Base-by-base conservation (phyloP, 106 monocot genomes). In the Apostasia shenzhenica region DNA sequence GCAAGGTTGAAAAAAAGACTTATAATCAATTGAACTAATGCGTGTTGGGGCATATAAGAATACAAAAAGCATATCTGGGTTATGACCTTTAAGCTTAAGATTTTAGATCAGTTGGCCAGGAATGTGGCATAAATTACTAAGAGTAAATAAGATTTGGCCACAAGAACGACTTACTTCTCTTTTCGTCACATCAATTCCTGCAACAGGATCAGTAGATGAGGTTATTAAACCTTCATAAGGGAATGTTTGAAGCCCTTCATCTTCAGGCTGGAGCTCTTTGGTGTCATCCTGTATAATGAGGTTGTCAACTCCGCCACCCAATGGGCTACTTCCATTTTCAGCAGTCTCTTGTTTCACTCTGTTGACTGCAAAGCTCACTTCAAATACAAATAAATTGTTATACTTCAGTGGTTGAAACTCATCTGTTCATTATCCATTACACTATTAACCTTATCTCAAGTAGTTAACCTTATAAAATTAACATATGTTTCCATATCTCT, bases 181-280 rank as follows among this genome's bases (percentile, higher is more conserved):
- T 70, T 80, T 93, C 12, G 93, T 89, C 14, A 84, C 74, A 74
- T 94, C 93, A n/a, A 90, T 94, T 14, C 77, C 93, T 55, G 70
- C 8, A 13, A 68, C 82, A 66, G 93, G 89, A 47, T 89, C 80
- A 13, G 67, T 39, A 12, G 94, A 84, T 62, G 73, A 68, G 41
- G 69, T 79, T 70, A 45, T 87, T 58, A 94, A 70, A 56, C 87
- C 75, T 5, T 81, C 85, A 54, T 94, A 94, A 6, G 90, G 90
- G 63, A 73, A 88, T 26, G 71, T 68, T 0, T 71, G 79, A 48
- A 90, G 74, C 45, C 77, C 83, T 68, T 80, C 85, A 50, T 88
- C 90, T 57, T 94, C 84, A 57, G 70, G 41, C 44, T 80, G 82
- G 3, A 58, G 66, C 59, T 83, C 83, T 57, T 90, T 81, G 6